A percentile compares a stretch with the other conserved stretches of the same genome.
Evolutionary conservation across 1,284 basidiomycete genomes (phyloP).

Genomic region (Grifola frondosa): DNA sequence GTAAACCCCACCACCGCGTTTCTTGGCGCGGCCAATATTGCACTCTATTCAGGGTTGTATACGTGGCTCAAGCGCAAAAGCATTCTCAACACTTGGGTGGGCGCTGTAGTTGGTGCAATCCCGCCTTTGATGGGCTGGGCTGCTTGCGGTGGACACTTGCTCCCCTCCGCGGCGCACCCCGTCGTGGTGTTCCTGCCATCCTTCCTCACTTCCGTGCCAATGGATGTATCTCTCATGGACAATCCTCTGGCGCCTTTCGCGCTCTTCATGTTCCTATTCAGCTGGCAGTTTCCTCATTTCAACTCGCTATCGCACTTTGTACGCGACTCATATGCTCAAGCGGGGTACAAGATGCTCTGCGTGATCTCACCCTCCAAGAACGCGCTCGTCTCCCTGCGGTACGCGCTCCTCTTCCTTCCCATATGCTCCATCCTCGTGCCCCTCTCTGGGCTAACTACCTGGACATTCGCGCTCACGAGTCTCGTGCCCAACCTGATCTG

Average conservation of each 20-base stretch:
- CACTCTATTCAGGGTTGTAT: conserved; percentile 89
- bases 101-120: conserved; percentile 88
- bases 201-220: conserved; percentile 36
- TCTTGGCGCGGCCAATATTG: conserved; percentile 84
- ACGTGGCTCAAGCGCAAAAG: conserved; percentile 93
- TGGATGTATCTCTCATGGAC: conserved; percentile 54
- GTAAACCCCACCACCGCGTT: conserved; percentile 88
- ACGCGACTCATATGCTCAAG: conserved; percentile 87
- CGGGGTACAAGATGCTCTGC: conserved; percentile 93
- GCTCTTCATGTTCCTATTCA: conserved; percentile 83
- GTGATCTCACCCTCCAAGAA: conserved; percentile 83
- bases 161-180: conserved; percentile 62
- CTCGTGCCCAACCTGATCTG: conserved; percentile 78
- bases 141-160: conserved; percentile 82
- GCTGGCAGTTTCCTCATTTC: conserved; percentile 99
- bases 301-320: conserved; percentile 91
- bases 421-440: conserved; percentile 84
- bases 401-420: conserved; percentile 78
- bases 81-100: conserved; percentile 94
- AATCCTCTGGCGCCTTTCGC: conserved; percentile 79
- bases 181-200: conserved; percentile 58
- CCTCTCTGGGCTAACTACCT: conserved; percentile 84
- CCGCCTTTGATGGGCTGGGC: conserved; percentile 99
- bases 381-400: conserved; percentile 82
- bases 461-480: conserved; percentile 81